Conservation (phyloP, 805 yeast species). For the Candida sonorensis region DNA sequence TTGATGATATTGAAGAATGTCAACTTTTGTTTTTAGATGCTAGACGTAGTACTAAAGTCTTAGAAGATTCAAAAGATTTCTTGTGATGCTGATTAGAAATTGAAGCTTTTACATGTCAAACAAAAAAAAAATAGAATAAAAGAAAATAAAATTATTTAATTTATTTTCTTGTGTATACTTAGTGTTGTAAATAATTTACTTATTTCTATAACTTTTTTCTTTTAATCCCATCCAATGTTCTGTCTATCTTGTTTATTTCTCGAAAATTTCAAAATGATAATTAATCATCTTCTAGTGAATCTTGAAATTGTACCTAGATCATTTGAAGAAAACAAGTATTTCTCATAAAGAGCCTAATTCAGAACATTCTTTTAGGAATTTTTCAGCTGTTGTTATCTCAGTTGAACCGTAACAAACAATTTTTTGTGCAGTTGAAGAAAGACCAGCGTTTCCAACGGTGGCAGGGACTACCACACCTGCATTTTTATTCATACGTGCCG, state of each 20-base stretch:
- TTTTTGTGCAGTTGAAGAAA: slow-evolving; percentile 26
- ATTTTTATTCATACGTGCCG: slow-evolving; percentile 22
- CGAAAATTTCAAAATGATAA: too few relatives aligned
- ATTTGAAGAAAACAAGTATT: too few relatives aligned
- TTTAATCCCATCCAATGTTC: too few relatives aligned
- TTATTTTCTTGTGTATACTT: too few relatives aligned
- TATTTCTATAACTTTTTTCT: too few relatives aligned
- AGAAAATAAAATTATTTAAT: too few relatives aligned
- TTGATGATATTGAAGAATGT: slow-evolving; percentile 85
- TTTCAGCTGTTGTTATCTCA: slow-evolving; percentile 60
- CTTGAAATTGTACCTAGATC: too few relatives aligned
- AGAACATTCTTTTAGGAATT: slow-evolving; percentile 62
- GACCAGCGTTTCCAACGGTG: slow-evolving; percentile 7
- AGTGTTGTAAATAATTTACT: too few relatives aligned
- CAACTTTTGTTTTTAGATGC: slow-evolving; percentile 85
- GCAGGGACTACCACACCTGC: too few relatives aligned
- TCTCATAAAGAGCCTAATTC: slow-evolving; percentile 37
- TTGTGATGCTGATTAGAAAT: slow-evolving; percentile 16
- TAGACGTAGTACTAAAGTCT: slow-evolving; percentile 79
- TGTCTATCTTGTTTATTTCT: too few relatives aligned
- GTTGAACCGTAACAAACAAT: slow-evolving; percentile 84
- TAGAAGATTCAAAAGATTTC: slow-evolving; percentile 45
- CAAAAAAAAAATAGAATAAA: too few relatives aligned
- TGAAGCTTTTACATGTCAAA: not conserved
- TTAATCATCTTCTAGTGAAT: too few relatives aligned